Conservation (phyloP, 345 rosid genomes). For the Leavenworthia alabamica region DNA sequence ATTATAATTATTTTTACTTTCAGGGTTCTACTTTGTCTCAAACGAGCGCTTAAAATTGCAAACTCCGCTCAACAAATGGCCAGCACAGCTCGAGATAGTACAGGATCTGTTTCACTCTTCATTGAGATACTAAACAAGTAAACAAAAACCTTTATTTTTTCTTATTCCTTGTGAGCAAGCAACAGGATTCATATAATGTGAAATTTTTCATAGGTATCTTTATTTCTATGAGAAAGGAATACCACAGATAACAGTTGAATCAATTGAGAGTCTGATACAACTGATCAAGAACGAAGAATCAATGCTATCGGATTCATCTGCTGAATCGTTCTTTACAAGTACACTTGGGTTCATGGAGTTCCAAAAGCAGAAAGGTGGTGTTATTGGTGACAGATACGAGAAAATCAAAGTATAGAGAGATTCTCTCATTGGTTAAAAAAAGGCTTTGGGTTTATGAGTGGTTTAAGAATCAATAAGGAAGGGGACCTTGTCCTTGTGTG, state of each 20-base stretch:
- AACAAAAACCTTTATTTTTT: constrained; percentile 8
- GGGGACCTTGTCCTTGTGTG: too few relatives aligned
- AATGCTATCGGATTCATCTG: too few relatives aligned
- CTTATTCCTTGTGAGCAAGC: background rate
- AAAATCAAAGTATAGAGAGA: too few relatives aligned
- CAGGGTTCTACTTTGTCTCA: constrained; percentile 88
- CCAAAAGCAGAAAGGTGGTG: too few relatives aligned
- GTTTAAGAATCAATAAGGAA: too few relatives aligned
- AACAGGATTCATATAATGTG: background rate
- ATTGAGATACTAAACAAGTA: constrained; percentile 96
- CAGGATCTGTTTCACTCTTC: constrained; percentile 73
- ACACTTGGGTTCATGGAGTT: too few relatives aligned
- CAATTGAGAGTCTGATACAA: constrained; percentile 76
- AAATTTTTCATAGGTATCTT: constrained; percentile 53
- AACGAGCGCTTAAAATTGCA: constrained; percentile 92
- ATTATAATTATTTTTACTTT: background rate
- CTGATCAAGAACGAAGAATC: constrained; percentile 52
- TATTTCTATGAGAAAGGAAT: constrained; percentile 91
- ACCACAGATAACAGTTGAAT: constrained; percentile 59
- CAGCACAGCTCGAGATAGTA: constrained; percentile 63
- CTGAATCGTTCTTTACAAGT: too few relatives aligned
- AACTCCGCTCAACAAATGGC: constrained; percentile 92
- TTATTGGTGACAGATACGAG: too few relatives aligned
- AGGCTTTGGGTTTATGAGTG: too few relatives aligned
- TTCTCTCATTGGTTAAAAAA: too few relatives aligned